Evolutionary conservation across 257 asterid genomes (phyloP), one percentile per base, ranked within the genome.

Genomic region (Salvia rosmarinus): DNA sequence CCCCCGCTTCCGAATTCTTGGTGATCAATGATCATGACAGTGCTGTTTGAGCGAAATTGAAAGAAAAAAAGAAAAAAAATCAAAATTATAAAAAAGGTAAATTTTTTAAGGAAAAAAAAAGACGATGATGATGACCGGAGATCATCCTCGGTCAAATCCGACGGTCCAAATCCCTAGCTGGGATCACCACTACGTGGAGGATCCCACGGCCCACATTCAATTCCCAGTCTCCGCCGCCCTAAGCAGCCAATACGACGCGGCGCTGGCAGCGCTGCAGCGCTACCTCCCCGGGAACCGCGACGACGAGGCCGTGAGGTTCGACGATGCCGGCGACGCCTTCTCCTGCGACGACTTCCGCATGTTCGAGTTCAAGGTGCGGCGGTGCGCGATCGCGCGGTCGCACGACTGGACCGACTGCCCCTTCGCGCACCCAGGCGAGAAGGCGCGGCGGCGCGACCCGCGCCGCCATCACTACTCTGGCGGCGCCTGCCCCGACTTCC

Each of bases 341-440:
- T 89, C 95, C 1, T 85, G 90, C 78, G 98, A 91, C 62, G 52
- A 91, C 21, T 91, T 91, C 86, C 88, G 98, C 5, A 91, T 91
- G 88, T 88, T 80, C 70, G 98, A 91, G 79, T 91, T 91, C 67
- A 91, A 91, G 77, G 96, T 91, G 64, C 76, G 82, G 79, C 81
- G 78, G 39, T 91, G 98, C 83, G 72, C 86, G 13, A 84, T 90
- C 17, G 86, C 88, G 25, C 80, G 95, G 81, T 85, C 96, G 40
- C 98, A 91, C 56, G 98, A 89, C 86, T 91, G 98, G 98, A 91
- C 98, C 14, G 96, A 84, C 68, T 91, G 97, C 72, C 97, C 96
- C 13, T 91, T 74, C 70, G 97, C 96, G 0, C 97, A 91, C 50
- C 96, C 97, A 4, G 97, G 96, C 2, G 97, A 91, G 83, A 91